Base-by-base conservation (phyloP, 306 rosid species). In the Trifolium fragiferum region DNA sequence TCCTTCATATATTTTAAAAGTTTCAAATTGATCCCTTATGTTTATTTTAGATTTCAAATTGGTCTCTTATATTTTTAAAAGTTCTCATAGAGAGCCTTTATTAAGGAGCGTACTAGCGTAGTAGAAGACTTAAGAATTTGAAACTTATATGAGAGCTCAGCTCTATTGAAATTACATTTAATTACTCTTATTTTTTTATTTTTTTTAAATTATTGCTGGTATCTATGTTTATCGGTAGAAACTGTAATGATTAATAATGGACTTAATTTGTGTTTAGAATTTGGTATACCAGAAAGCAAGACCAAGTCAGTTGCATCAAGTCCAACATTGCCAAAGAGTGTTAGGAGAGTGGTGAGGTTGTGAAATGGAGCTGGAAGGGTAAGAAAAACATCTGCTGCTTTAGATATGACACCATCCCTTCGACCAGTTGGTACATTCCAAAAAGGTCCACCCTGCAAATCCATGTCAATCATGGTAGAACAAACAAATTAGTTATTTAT, bases 391-490 rank as follows among this genome's bases (percentile, higher is more conserved):
- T 90, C 96, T 51, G 81, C 1, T 7, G 68, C 3, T 6, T 16
- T 84, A 33, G 97, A 86, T 49, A 87, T 81, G 0, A 77, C 19
- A 3, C 96, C 93, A 67, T 94, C 99, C 74, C 98, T 94, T 81
- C 99, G 43, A 6, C 97, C 98, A 1, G 97, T 94, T 46, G 96
- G 95, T 74, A 94, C 99, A 20, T 68, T 84, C 99, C 99, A 94
- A 62, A 1, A 82, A 12, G 99, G 99, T 57, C 99, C 99, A n/a
- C 96, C 99, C 98, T 93, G 76, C 76, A 67, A 59, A 16, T 25
- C 69, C 67, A 81, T 75, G 47, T 35, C 54, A 55, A 10, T 3
- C 53, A 63, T 41, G 47, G 47, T 0, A 61, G 7, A 73, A 27
- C 47, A 66, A 66, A 13, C 74, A 76, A 23, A 76, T 35, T 35